These are phyloP conservation scores for Camillea tinctor DNA, from an alignment of 2,329 filamentous ascomycete species.

Conservation along the genomic window DNA sequence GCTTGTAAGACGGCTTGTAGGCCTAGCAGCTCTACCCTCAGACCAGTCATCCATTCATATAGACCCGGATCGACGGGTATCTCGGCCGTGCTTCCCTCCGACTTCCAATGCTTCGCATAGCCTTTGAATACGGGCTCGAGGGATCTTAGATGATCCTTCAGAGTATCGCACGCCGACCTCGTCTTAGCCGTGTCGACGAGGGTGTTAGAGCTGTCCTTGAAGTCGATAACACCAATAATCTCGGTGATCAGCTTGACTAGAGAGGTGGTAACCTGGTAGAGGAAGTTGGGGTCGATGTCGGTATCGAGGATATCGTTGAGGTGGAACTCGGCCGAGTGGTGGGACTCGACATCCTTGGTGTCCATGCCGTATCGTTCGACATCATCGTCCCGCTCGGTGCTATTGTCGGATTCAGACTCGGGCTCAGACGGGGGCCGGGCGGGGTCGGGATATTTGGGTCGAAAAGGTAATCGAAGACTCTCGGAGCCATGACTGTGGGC, in stretches of 20 bases:
- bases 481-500: background rate
- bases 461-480: constrained; percentile 2
- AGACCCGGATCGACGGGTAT: constrained; percentile 24
- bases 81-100: background rate
- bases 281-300: constrained; percentile 4
- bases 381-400: background rate
- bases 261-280: constrained; percentile 6
- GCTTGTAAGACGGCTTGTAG: constrained; percentile 10
- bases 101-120: constrained; percentile 19
- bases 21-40: constrained; percentile 17
- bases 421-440: background rate
- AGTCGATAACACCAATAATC: constrained; percentile 5
- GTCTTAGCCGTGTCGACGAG: background rate
- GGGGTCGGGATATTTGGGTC: background rate
- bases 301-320: constrained; percentile 4
- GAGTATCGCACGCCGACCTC: constrained; percentile 4
- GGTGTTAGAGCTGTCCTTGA: background rate
- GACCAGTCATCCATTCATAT: constrained; percentile 18
- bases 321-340: background rate
- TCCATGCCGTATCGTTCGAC: constrained; percentile 6
- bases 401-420: background rate
- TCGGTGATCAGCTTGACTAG: constrained; percentile 10
- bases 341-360: constrained; percentile 3
- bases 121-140: constrained; percentile 19
- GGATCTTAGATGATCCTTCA: constrained; percentile 13